Percentiles rank a stretch among this genome's conserved stretches.
Conservation (phyloP, 257 asterid genomes). For the Buddleja alternifolia region DNA sequence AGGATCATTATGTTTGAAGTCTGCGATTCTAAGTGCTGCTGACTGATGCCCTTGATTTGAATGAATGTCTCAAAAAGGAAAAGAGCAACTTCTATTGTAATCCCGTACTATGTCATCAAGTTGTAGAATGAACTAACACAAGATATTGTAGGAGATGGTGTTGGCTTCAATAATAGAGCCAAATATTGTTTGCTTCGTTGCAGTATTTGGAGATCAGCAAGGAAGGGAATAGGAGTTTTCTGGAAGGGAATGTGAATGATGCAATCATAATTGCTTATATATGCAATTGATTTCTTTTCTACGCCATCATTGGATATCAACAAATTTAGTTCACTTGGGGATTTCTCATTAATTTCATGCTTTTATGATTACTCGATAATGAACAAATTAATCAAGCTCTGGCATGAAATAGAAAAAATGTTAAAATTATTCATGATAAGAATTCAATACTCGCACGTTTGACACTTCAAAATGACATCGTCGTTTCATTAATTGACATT, state of each 20-base stretch:
- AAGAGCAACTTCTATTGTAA: neutral
- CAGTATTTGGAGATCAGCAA: conserved; percentile 12
- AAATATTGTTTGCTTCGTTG: conserved; percentile 13
- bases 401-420: too few relatives aligned
- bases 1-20: neutral
- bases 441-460: too few relatives aligned
- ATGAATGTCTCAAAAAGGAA: conserved; percentile 14
- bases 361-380: too few relatives aligned
- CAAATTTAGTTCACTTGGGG: too few relatives aligned
- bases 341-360: too few relatives aligned
- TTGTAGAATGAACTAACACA: conserved; percentile 19
- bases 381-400: too few relatives aligned
- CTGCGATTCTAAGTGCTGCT: neutral
- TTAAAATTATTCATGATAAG: too few relatives aligned
- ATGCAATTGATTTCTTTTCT: conserved; percentile 16
- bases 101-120: neutral
- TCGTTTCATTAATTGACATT: too few relatives aligned
- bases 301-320: conserved; percentile 19
- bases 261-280: conserved; percentile 7
- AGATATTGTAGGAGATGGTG: neutral
- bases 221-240: conserved; percentile 8
- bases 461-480: too few relatives aligned
- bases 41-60: conserved; percentile 14
- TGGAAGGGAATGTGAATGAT: neutral
- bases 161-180: conserved; percentile 18